A percentile compares a stretch with the other conserved stretches of the same genome.
Conservation (phyloP, 2,329 filamentous ascomycete species). For the Clonostachys sp. region DNA sequence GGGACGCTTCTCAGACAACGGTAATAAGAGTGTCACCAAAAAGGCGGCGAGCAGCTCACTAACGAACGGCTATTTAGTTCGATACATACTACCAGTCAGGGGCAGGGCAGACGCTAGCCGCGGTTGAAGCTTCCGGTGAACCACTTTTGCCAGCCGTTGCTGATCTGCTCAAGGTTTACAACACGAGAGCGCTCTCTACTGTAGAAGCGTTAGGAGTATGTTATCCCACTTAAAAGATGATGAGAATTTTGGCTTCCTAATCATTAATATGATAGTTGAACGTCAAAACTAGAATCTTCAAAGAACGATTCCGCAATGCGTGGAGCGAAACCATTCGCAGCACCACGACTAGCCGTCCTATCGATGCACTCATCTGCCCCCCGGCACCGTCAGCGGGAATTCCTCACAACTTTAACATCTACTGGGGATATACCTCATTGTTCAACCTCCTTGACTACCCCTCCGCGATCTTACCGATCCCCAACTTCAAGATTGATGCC, state of each 20-base stretch:
- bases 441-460: conserved; percentile 1
- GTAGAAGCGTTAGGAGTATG: background rate
- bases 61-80: background rate
- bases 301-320: background rate
- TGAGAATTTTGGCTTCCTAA: background rate
- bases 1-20: background rate
- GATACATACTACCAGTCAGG: background rate
- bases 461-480: background rate
- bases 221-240: no score
- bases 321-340: background rate
- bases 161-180: background rate
- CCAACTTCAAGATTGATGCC: background rate
- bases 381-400: background rate
- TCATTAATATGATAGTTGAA: background rate
- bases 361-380: conserved; percentile 1
- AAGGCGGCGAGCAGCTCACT: background rate
- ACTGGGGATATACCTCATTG: conserved; percentile 1
- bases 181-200: background rate
- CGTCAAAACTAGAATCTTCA: background rate
- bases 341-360: background rate
- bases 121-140: background rate
- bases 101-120: background rate
- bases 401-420: background rate
- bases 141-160: background rate
- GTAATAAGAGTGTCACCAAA: background rate